Evolutionary conservation across 2,329 filamentous ascomycete genomes (phyloP).

Genomic region (Fusarium fujikuroi): DNA sequence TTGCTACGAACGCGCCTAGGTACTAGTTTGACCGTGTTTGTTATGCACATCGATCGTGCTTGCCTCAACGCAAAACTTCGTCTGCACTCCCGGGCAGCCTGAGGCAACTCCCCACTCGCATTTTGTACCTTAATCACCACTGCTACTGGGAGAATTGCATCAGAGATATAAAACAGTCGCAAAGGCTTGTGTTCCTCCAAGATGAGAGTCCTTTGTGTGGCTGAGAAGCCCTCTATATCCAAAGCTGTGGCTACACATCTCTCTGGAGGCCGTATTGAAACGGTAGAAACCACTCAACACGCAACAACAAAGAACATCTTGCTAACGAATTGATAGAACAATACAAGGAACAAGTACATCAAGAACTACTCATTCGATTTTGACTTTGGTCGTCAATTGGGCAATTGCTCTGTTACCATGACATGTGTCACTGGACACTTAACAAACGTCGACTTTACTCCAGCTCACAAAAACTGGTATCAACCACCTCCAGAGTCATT

Average conservation of each 20-base stretch:
- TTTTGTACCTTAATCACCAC: slow-evolving; percentile 9
- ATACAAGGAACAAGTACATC: slow-evolving; percentile 78
- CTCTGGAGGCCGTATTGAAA: slow-evolving; percentile 77
- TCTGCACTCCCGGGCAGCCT: slow-evolving; percentile 3
- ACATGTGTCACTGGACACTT: slow-evolving; percentile 93
- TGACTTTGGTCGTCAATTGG: slow-evolving; percentile 84
- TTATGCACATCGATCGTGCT: slow-evolving; percentile 26
- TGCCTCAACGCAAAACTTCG: slow-evolving; percentile 17
- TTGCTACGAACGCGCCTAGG: slow-evolving; percentile 4
- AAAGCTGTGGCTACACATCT: slow-evolving; percentile 93
- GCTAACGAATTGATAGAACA: slow-evolving; percentile 61
- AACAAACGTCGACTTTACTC: slow-evolving; percentile 79
- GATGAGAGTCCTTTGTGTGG: slow-evolving; percentile 67
- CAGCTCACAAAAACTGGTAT: slow-evolving; percentile 80
- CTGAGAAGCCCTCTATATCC: slow-evolving; percentile 87
- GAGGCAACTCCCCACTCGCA: slow-evolving; percentile 21
- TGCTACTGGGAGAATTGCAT: neutral
- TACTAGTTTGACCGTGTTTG: slow-evolving; percentile 15
- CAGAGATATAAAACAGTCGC: neutral
- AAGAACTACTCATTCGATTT: slow-evolving; percentile 97
- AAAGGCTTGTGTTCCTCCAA: neutral
- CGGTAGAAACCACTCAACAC: slow-evolving; percentile 62
- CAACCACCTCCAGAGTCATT: slow-evolving; percentile 81
- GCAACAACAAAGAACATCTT: neutral
- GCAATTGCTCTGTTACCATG: slow-evolving; percentile 87